A percentile compares a stretch with the other conserved stretches of the same genome.
These are phyloP conservation scores for Rhododendron henanense DNA, from an alignment of 148 eudicot species.

Conservation along the genomic window DNA sequence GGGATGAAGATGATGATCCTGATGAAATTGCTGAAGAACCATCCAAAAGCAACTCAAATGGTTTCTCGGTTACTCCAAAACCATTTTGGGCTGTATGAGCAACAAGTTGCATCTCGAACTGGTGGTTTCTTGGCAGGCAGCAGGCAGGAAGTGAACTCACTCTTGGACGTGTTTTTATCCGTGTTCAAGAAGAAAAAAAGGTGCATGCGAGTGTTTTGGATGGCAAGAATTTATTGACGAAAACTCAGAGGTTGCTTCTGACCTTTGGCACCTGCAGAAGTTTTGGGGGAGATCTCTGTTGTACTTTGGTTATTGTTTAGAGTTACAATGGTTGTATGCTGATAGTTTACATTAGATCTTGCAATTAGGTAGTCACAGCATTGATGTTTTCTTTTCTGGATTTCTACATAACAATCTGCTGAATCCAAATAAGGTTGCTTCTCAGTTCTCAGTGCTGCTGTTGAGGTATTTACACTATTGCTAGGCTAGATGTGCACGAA, in stretches of 20 bases:
- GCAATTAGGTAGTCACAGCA: background rate
- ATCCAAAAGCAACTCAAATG: conserved; percentile 22
- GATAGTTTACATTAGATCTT: background rate
- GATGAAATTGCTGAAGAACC: conserved; percentile 28
- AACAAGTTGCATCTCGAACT: background rate
- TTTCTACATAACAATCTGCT: background rate
- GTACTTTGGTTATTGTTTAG: background rate
- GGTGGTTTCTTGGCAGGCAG: background rate
- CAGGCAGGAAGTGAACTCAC: background rate
- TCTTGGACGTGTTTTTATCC: background rate
- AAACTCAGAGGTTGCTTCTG: background rate
- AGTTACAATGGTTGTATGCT: background rate
- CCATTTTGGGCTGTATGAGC: conserved; percentile 78
- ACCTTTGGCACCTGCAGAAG: background rate
- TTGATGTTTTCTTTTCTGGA: background rate
- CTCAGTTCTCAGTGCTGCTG: background rate
- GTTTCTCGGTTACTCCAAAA: conserved; percentile 27
- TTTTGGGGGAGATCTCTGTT: background rate
- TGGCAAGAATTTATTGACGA: background rate
- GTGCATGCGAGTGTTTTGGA: background rate
- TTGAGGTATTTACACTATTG: background rate
- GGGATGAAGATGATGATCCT: conserved; percentile 61
- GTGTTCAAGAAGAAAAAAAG: background rate
- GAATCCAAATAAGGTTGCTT: background rate
- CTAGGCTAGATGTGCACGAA: background rate